Conservation (phyloP, 202 grass and related monocot genomes). For the Dendrocalamus latiflorus region DNA sequence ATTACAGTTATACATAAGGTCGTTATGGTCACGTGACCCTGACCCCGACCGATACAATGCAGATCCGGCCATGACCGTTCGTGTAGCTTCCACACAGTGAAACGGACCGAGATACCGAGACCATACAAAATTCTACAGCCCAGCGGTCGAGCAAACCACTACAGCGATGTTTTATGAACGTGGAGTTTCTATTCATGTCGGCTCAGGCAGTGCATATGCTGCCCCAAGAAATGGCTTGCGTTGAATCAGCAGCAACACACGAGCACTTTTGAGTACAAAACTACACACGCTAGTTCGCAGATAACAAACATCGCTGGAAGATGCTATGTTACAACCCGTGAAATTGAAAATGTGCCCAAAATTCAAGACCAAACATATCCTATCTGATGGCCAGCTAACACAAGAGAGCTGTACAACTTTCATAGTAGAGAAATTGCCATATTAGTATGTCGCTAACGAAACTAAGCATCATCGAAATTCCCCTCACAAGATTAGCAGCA, state of each 20-base stretch:
- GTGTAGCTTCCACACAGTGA: too few species aligned
- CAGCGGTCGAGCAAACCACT: neutral
- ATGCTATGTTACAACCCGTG: neutral
- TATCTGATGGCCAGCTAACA: neutral
- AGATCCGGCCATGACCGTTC: too few species aligned
- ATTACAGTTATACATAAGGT: too few species aligned
- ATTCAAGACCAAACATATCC: neutral
- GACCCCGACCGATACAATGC: too few species aligned
- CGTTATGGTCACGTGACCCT: too few species aligned
- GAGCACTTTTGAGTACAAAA: too few species aligned
- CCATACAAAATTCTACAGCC: neutral
- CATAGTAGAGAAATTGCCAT: neutral
- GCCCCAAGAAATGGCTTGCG: too few species aligned
- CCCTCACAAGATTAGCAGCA: neutral
- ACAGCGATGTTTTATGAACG: neutral
- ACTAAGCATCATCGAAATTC: neutral
- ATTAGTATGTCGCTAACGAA: neutral
- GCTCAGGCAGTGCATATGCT: too few species aligned
- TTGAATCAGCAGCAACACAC: too few species aligned
- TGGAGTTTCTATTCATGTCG: too few species aligned
- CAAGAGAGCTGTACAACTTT: too few species aligned
- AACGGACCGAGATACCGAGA: too few species aligned
- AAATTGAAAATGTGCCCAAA: neutral
- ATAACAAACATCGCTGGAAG: neutral
- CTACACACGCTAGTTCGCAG: neutral